phyloP scores from a whole-genome alignment of 306 rosid species.

The Gillenia trifoliata region DNA sequence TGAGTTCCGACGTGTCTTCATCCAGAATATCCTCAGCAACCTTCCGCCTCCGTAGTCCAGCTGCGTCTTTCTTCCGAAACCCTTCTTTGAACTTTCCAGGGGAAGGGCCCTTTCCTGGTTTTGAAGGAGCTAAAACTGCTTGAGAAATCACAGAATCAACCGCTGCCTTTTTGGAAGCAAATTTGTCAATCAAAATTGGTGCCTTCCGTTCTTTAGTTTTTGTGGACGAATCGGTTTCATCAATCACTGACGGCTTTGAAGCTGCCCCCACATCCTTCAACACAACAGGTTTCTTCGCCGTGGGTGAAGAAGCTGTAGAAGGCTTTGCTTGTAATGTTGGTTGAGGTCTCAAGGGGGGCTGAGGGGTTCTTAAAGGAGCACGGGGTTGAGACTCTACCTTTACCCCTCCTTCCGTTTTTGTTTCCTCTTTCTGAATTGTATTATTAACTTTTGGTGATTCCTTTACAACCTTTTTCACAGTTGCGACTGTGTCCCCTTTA shows the following conservation, averaged over 20 bases:
- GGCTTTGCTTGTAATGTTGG: slow-evolving; percentile 71
- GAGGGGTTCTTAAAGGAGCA: slow-evolving; percentile 36
- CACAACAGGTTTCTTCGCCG: slow-evolving; percentile 55
- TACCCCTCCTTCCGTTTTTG: slow-evolving; percentile 29
- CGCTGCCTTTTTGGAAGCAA: slow-evolving; percentile 70
- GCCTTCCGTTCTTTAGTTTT: slow-evolving; percentile 51
- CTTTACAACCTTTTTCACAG: slow-evolving; percentile 59
- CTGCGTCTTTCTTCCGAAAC: slow-evolving; percentile 57
- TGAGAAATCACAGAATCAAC: slow-evolving; percentile 65
- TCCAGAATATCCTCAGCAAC: slow-evolving; percentile 40
- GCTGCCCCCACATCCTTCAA: slow-evolving; percentile 79
- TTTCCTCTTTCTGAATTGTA: slow-evolving; percentile 31
- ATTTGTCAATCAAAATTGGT: slow-evolving; percentile 88
- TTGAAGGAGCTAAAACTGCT: slow-evolving; percentile 66
- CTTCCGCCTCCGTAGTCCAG: slow-evolving; percentile 65
- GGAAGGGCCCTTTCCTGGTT: slow-evolving; percentile 75
- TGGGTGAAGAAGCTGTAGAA: slow-evolving; percentile 49
- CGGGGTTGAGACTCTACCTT: slow-evolving; percentile 37
- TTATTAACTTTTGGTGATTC: slow-evolving; percentile 45
- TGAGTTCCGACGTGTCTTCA: slow-evolving; percentile 63
- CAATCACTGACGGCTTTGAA: slow-evolving; percentile 16
- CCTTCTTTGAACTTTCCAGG: slow-evolving; percentile 68
- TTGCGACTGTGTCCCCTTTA: slow-evolving; percentile 77
- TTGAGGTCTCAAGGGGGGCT: slow-evolving; percentile 53
- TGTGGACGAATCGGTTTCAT: slow-evolving; percentile 27